Percentiles rank a stretch among this genome's conserved stretches.
Evolutionary conservation across 345 rosid genomes (phyloP).

Genomic region (Kandelia obovata): DNA sequence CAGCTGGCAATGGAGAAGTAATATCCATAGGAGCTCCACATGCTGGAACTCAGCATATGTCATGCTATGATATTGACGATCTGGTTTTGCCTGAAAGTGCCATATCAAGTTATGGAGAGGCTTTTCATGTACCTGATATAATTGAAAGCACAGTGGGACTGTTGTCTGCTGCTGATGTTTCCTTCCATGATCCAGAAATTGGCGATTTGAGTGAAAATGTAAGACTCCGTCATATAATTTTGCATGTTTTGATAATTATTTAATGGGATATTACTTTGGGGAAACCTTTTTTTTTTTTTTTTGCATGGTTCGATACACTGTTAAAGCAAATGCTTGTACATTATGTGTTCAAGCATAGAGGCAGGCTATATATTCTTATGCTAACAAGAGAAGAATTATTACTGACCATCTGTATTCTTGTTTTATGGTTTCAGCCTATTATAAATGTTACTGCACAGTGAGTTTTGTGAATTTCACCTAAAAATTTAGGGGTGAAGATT

Average conservation of each 20-base stretch:
- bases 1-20: constrained; percentile 66
- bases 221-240: constrained; percentile 28
- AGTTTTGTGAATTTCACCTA: neutral
- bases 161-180: constrained; percentile 71
- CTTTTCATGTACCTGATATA: constrained; percentile 77
- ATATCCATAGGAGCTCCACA: constrained; percentile 48
- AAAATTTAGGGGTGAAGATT: neutral
- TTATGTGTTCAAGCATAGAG: neutral
- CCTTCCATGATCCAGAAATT: constrained; percentile 56
- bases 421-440: neutral
- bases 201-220: constrained; percentile 72
- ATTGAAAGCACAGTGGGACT: constrained; percentile 90
- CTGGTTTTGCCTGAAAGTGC: constrained; percentile 60
- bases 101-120: constrained; percentile 61
- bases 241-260: too few relatives aligned
- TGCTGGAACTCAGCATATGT: constrained; percentile 43
- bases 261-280: neutral
- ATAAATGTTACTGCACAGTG: neutral
- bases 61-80: constrained; percentile 54
- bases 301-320: neutral
- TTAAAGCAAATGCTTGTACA: neutral
- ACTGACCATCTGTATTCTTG: neutral
- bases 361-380: too few relatives aligned
- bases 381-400: neutral
- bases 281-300: neutral